Conservation (phyloP, 2,329 filamentous ascomycete genomes). For the Aspergillus melleus region DNA sequence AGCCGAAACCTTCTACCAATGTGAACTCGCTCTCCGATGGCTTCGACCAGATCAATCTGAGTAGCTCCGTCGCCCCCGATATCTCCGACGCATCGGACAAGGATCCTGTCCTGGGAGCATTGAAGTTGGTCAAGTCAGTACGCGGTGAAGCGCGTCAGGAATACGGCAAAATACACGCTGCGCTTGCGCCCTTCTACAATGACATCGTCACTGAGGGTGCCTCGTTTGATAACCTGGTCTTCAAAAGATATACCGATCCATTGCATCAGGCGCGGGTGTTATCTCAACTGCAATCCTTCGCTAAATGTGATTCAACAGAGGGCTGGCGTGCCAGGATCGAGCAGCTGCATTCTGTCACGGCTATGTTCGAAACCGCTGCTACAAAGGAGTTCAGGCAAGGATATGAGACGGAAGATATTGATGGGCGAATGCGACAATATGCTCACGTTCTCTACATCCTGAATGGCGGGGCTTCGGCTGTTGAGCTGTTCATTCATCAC, state of each 20-base stretch:
- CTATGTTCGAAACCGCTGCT: conserved; percentile 87
- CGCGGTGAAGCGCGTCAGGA: conserved; percentile 84
- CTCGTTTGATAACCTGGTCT: conserved; percentile 76
- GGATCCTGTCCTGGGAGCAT: conserved; percentile 64
- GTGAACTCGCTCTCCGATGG: conserved; percentile 59
- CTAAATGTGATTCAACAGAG: conserved; percentile 74
- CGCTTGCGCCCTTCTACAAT: conserved; percentile 82
- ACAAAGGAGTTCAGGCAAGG: conserved; percentile 90
- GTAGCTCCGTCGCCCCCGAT: conserved; percentile 35
- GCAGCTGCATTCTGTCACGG: conserved; percentile 71
- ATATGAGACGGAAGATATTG: conserved; percentile 83
- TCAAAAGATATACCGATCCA: conserved; percentile 82
- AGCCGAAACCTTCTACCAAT: conserved; percentile 18
- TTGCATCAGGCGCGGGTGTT: conserved; percentile 90
- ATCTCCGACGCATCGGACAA: conserved; percentile 53
- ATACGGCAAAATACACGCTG: conserved; percentile 87
- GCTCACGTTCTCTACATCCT: conserved; percentile 80
- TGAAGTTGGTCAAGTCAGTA: conserved; percentile 72
- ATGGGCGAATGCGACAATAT: conserved; percentile 85
- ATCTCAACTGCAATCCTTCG: conserved; percentile 74
- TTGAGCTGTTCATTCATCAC: conserved; percentile 86
- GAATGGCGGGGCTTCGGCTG: conserved; percentile 74
- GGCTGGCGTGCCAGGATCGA: conserved; percentile 72
- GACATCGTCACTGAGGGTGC: conserved; percentile 72
- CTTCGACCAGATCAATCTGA: conserved; percentile 74